Evolutionary conservation across 2,329 filamentous ascomycete genomes (phyloP), one percentile per base, ranked within the genome.

Genomic region (Fusarium ambrosium): DNA sequence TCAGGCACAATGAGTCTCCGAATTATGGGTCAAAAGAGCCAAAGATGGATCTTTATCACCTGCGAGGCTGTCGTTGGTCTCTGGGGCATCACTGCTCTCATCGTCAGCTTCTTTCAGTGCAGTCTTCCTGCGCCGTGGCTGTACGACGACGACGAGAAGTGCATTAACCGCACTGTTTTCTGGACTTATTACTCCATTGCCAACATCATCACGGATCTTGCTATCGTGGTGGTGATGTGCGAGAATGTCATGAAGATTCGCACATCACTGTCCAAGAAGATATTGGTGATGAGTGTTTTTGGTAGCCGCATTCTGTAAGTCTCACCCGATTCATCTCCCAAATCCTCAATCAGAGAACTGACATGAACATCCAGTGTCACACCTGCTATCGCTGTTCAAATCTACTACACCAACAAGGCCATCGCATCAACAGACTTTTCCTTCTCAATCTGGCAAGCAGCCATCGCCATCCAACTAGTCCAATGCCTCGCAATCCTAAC

Each of bases 131-230:
- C 66, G 10, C 82, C 79, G 0, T 83, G 81, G 71, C 51, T 72
- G 48, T 81, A 81, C 16, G 72, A 61, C 1, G 70, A 73, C 29
- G 72, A 55, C 7, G 61, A 56, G 6, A 45, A 68, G 22, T 82
- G 79, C 66, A 76, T 80, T 4, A 68, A 78, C 20, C 56, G 66
- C 4, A 63, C 48, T 0, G 68, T 67, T 1, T 78, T 80, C 45
- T 79, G 81, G 72, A 79, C 76, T 0, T 81, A 79, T 2, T 78
- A 78, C 11, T 82, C 80, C 0, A 70, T 73, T 2, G 68, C 74
- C 18, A 82, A 82, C 27, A 79, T 82, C 1, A 24, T 80, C 1
- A 81, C 80, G 0, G 81, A 82, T 34, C 53, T 81, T 4, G 65
- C 66, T 0, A 76, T 79, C 2, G 72, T 82, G 4, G 62, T 78